phyloP scores from a whole-genome alignment of 148 eudicot species.

The Polygonum aviculare region DNA sequence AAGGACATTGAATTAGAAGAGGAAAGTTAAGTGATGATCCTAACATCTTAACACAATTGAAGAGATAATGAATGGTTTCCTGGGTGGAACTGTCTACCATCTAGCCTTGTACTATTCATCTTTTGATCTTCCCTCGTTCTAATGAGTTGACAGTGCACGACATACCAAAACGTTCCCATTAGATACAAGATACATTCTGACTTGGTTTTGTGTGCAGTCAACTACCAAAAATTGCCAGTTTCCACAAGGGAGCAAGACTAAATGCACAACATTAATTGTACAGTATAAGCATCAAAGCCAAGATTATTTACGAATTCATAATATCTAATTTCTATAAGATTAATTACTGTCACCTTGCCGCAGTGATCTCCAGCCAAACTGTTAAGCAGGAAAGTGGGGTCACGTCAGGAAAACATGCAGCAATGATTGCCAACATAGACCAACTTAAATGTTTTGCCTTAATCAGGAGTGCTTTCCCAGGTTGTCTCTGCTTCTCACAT shows the following conservation, averaged over 20 bases:
- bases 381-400: slow-evolving; percentile 79
- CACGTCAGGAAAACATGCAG: slow-evolving; percentile 91
- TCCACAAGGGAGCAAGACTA: neutral
- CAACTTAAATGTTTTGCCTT: slow-evolving; percentile 90
- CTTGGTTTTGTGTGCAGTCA: neutral
- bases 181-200: neutral
- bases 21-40: neutral
- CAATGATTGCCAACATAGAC: slow-evolving; percentile 87
- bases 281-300: neutral
- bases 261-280: neutral
- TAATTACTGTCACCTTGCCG: slow-evolving; percentile 53
- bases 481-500: slow-evolving; percentile 69
- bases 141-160: neutral
- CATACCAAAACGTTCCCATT: neutral
- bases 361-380: slow-evolving; percentile 91
- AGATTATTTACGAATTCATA: neutral
- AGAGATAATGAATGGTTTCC: neutral
- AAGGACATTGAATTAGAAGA: neutral
- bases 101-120: neutral
- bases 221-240: neutral
- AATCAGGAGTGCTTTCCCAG: slow-evolving; percentile 73
- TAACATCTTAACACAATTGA: neutral
- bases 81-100: neutral
- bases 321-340: neutral
- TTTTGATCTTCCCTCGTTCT: neutral